phyloP scores from a whole-genome alignment of 2,329 filamentous ascomycete species.

The Cladophialophora carrionii region DNA sequence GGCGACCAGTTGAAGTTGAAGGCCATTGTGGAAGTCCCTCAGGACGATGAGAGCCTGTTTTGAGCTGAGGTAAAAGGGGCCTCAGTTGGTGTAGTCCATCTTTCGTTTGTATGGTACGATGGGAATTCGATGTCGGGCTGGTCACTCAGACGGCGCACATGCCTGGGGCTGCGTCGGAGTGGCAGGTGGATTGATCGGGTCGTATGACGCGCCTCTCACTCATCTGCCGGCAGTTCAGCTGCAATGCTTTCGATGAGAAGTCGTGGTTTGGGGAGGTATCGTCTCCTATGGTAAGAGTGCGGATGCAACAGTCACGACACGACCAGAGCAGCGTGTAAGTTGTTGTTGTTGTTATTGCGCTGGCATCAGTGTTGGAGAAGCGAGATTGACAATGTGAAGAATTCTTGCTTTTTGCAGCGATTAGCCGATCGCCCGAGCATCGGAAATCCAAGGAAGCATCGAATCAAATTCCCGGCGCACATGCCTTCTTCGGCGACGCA shows the following conservation, averaged over 20 bases:
- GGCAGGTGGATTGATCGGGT: constrained; percentile 24
- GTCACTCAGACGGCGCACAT: constrained; percentile 22
- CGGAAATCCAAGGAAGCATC: background rate
- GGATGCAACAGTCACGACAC: background rate
- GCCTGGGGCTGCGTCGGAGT: constrained; percentile 14
- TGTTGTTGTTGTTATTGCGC: constrained; percentile 3
- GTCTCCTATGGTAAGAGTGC: background rate
- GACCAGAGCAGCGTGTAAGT: background rate
- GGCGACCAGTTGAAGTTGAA: constrained; percentile 99
- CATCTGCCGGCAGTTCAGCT: background rate
- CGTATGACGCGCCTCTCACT: constrained; percentile 13
- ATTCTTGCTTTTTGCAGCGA: background rate
- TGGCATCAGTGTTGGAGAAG: constrained; percentile 7
- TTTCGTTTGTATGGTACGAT: background rate
- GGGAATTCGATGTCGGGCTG: constrained; percentile 8
- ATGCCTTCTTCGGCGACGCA: background rate
- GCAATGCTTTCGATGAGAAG: background rate
- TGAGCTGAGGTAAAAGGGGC: background rate
- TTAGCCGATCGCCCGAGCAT: background rate
- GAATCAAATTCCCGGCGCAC: background rate
- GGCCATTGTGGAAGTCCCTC: constrained; percentile 66
- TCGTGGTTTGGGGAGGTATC: background rate
- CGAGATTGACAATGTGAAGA: constrained; percentile 5
- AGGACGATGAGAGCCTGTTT: background rate
- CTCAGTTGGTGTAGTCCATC: constrained; percentile 7